Evolutionary conservation across 306 rosid genomes (phyloP).

Genomic region (Notholithocarpus densiflorus): DNA sequence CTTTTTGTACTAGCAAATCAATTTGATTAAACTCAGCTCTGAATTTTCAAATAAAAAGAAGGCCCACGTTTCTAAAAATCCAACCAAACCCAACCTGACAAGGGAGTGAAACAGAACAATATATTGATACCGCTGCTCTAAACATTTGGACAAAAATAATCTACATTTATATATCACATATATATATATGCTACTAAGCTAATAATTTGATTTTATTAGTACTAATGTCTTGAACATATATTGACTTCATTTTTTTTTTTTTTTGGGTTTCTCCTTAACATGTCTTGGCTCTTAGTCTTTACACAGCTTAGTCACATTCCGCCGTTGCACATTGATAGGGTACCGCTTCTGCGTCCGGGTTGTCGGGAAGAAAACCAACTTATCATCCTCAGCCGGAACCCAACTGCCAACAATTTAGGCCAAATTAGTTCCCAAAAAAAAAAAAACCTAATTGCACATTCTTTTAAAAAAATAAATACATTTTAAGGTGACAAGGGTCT

Average conservation of each 20-base stretch:
- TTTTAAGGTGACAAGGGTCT: no score
- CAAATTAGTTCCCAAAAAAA: not conserved
- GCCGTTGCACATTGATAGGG: slow-evolving; percentile 63
- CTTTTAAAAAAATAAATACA: no score
- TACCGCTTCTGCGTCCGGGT: slow-evolving; percentile 91
- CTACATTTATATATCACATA: not conserved
- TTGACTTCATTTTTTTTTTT: not conserved
- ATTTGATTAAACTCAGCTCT: no score
- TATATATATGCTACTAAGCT: not conserved
- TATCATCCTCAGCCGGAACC: slow-evolving; percentile 91
- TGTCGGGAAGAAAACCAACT: slow-evolving; percentile 90
- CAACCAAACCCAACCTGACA: no score
- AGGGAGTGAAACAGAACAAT: no score
- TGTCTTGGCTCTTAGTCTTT: not conserved
- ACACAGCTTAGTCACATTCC: slow-evolving; percentile 17
- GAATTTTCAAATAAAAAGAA: no score
- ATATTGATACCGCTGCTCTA: no score
- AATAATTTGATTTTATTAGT: not conserved
- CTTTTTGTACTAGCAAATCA: no score
- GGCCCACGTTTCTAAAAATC: no score
- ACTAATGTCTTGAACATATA: not conserved
- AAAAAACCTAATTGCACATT: not conserved
- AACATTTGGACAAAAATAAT: not conserved
- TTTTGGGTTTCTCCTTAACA: not conserved
- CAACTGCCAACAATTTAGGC: slow-evolving; percentile 46